Base-by-base conservation (phyloP, 805 yeast genomes). In the Ogataea chonburiensis region DNA sequence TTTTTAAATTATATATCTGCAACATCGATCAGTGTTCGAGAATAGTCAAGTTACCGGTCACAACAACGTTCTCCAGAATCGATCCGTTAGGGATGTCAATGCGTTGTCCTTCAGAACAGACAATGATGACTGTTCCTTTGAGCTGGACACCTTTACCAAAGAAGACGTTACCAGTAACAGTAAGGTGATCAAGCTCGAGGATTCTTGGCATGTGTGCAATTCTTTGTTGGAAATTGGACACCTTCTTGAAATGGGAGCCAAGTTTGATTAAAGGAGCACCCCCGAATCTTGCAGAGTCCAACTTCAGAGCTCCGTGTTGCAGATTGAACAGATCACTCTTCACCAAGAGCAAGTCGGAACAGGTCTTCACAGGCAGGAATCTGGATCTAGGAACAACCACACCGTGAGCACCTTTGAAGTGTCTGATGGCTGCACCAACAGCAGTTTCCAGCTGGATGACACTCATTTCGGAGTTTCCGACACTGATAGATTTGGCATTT, bases 1-100 rank as follows among this genome's bases (percentile, higher is more conserved):
- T 16, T 24, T 6, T 19, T 20, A 31, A 13, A 9, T 24, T 22
- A 7, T 10, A 6, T 16, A 18, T 10, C 11, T 17, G 11, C 5
- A 21, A 13, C 17, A 17, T 15, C 16, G 10, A 9, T 26, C 64
- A 88, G 64, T 89, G 97, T 68, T 89, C 97, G 56, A 89, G 75
- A 54, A 93, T 89, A 56, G 94, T 87, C 66, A 91, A 75, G 68
- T 86, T 88, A 63, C 98, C 98, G 35, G 98, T 91, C 54, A 91
- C 86, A 46, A 91, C 98, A 34, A 91, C 98, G 59, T 93, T 93
- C 65, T 93, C 98, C 56, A 93, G 74, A 37, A 89, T 73, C 10
- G 95, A 78, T 25, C 98, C 98, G 58, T 93, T 89, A 53, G 98
- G 98, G 71, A 93, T 87, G 60, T 93, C 97, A 55, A 93, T 93